Base-by-base conservation (phyloP, 2,329 filamentous ascomycete species). In the Trichoderma guizhouense region DNA sequence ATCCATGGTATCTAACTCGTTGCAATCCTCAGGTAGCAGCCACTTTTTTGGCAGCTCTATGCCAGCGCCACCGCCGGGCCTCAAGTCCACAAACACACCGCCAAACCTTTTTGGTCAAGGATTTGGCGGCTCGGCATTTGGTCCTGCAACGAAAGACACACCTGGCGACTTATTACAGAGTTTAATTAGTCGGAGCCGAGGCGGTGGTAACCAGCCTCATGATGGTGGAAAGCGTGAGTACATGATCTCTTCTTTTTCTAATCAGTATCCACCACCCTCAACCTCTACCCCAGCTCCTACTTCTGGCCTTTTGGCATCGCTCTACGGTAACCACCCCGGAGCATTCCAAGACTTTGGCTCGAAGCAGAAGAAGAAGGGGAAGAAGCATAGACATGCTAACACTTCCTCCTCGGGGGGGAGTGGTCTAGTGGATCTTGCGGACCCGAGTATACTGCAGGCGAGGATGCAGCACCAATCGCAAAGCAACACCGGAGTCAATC, bases 331-430 rank as follows among this genome's bases (percentile, higher is more conserved):
- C 82, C 92, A 93, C 86, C 86, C 92, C 87, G 93, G 92, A 87
- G 89, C 90, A 85, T 94, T 93, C 86, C 93, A 95, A 91, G 94
- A 97, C 83, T 91, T 92, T 86, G 92, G 92, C 86, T 92, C 93
- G 86, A 97, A 97, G 91, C 94, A 97, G 90, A 97, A 97, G 92
- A 98, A 97, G 91, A 97, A 97, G 94, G 94, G 94, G 88, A 98
- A 97, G 91, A 98, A 98, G 94, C 95, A 98, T 89, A 97, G 95
- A 91, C 95, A 98, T 92, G 95, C 94, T 96, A 97, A 98, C 94
- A 98, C 95, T 95, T 97, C 95, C 93, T 98, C 95, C 91, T 97
- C 94, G 91, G 93, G 93, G 88, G 95, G 94, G 90, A 93, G 94
- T 93, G 95, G 93, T 88, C 91, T 98, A 95, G 95, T 97, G 88